Evolutionary conservation across 2,329 filamentous ascomycete genomes (phyloP).

Genomic region (Colletotrichum navitas): DNA sequence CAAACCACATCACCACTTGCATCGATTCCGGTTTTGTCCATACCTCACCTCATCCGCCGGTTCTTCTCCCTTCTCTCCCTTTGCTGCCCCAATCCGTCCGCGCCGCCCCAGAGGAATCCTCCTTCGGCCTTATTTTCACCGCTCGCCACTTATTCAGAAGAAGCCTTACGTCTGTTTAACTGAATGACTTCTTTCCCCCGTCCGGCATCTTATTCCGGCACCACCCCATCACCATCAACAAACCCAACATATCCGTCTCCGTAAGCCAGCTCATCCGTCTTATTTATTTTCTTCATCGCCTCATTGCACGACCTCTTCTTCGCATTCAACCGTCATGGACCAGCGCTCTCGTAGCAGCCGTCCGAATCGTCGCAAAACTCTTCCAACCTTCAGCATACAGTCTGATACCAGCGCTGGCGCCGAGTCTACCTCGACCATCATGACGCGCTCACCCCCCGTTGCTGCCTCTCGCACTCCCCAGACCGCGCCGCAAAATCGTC

Average conservation of each 20-base stretch:
- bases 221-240: slow-evolving; percentile 8
- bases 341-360: slow-evolving; percentile 34
- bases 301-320: background rate
- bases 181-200: slow-evolving; percentile 14
- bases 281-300: background rate
- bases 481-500: slow-evolving; percentile 40
- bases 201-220: slow-evolving; percentile 16
- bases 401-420: slow-evolving; percentile 36
- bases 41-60: slow-evolving; percentile 30
- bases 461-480: slow-evolving; percentile 39
- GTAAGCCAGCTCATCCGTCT: slow-evolving; percentile 9
- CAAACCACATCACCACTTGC: slow-evolving; percentile 42
- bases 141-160: slow-evolving; percentile 18
- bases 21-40: slow-evolving; percentile 36
- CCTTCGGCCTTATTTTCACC: slow-evolving; percentile 1
- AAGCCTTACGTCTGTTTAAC: slow-evolving; percentile 11
- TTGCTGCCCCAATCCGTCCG: background rate
- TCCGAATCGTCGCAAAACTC: slow-evolving; percentile 37
- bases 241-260: background rate
- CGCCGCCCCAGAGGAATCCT: background rate
- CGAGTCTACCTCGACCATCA: slow-evolving; percentile 34
- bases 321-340: slow-evolving; percentile 20
- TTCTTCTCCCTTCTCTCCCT: slow-evolving; percentile 2
- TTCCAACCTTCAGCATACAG: slow-evolving; percentile 32
- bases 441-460: slow-evolving; percentile 38